Percentiles rank a stretch among this genome's conserved stretches.
Conservation (phyloP, 306 rosid species). For the Cotoneaster glaucophyllus region DNA sequence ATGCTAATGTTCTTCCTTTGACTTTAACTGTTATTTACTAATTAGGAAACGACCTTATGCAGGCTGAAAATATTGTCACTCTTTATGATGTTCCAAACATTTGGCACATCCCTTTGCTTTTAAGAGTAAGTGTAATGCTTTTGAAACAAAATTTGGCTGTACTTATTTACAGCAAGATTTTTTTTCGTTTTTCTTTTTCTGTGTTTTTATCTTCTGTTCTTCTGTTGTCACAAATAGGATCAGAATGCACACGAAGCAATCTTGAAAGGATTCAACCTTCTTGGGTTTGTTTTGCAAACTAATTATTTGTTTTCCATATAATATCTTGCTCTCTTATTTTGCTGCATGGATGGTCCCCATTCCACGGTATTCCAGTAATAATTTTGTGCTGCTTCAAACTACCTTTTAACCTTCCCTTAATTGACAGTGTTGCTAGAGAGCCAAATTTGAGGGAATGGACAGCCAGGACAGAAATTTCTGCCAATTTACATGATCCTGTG, state of each 20-base stretch:
- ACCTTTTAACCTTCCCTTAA: not conserved
- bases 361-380: not conserved
- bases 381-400: slow-evolving; percentile 1
- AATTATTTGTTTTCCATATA: slow-evolving; percentile 15
- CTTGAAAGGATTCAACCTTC: slow-evolving; percentile 71
- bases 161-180: not conserved
- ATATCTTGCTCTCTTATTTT: not conserved
- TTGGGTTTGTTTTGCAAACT: slow-evolving; percentile 47
- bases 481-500: slow-evolving; percentile 47
- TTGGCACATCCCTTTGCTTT: slow-evolving; percentile 75
- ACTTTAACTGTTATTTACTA: not conserved
- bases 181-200: not conserved
- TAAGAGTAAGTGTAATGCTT: slow-evolving; percentile 50
- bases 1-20: slow-evolving; percentile 11
- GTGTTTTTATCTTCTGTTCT: not conserved
- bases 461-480: slow-evolving; percentile 46
- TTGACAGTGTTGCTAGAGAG: slow-evolving; percentile 48
- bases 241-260: slow-evolving; percentile 87
- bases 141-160: not conserved
- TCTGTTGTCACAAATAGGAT: slow-evolving; percentile 43
- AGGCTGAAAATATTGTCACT: slow-evolving; percentile 62
- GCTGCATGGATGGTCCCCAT: slow-evolving; percentile 2
- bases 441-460: slow-evolving; percentile 73
- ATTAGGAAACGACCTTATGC: slow-evolving; percentile 20
- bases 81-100: slow-evolving; percentile 84